Evolutionary conservation across 2,329 filamentous ascomycete species (phyloP), one percentile per base, ranked within the genome.

Genomic region (Trichoderma hamatum): DNA sequence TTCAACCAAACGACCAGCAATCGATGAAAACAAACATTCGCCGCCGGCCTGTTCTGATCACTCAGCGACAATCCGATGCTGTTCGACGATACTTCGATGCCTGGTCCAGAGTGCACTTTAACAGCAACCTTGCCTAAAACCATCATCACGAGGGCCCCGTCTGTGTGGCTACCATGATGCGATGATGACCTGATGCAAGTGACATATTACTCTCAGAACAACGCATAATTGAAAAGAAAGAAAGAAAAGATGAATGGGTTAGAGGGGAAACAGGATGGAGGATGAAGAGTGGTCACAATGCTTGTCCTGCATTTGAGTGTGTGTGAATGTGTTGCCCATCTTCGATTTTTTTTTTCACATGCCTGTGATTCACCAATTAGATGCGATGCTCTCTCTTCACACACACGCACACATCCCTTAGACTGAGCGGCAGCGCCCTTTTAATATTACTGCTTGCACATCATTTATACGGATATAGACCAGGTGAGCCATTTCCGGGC

Each of bases 151-250:
- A 89, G 87, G 85, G 86, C 86, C 86, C 85, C 85, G 43, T 84
- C 79, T 59, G 85, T 78, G 85, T 80, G 86, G 86, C 85, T 83
- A 76, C 86, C 87, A 89, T 88, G 87, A 89, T 86, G 83, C 85
- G 87, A 75, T 87, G 87, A 89, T 89, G 86, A 89, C 87, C 87
- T 88, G 84, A 88, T 83, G 83, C 85, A 88, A 87, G 83, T 82
- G 82, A 88, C 86, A 88, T 84, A 54, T n/a, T 3, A 72, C 68
- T 24, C 24, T 66, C 52, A 36, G 9, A 11, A n/a, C 1, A 2
- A n/a, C 32, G 36, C 32, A 34, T 56, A 36, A 5, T 21, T 21
- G 28, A 51, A 7, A n/a, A 59, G 16, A n/a, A n/a, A 7, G 16
- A 6, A 19, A 4, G 16, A 43, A n/a, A 19, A 58, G 30, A n/a